phyloP scores from a whole-genome alignment of 495 filamentous ascomycete species.

The Aspergillus biplanus region DNA sequence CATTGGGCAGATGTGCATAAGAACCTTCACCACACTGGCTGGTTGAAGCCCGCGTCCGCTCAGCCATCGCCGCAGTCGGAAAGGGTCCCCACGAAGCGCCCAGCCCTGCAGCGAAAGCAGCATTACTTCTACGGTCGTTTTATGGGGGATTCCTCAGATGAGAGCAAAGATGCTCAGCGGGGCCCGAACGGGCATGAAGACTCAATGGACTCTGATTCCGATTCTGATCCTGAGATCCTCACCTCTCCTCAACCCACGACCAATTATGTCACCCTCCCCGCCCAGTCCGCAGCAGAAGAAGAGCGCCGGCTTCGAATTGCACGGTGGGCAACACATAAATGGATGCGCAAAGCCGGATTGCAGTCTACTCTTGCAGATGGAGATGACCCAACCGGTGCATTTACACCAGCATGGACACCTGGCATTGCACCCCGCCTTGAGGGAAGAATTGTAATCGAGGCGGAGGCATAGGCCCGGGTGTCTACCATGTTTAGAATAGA shows the following conservation, averaged over 20 bases:
- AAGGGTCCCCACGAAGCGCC: constrained; percentile 32
- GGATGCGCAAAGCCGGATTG: constrained; percentile 72
- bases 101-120: constrained; percentile 31
- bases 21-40: constrained; percentile 49
- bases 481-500: background rate
- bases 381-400: constrained; percentile 50
- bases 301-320: constrained; percentile 51
- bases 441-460: constrained; percentile 65
- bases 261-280: constrained; percentile 47
- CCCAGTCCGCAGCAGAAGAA: constrained; percentile 43
- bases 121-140: constrained; percentile 49
- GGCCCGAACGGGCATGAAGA: constrained; percentile 32
- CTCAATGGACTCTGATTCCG: constrained; percentile 50
- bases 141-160: constrained; percentile 31
- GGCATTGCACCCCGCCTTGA: constrained; percentile 77
- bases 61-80: constrained; percentile 31
- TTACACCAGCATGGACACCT: constrained; percentile 75
- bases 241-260: constrained; percentile 37
- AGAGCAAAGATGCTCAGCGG: background rate
- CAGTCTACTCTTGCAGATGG: constrained; percentile 37
- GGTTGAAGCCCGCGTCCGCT: constrained; percentile 40
- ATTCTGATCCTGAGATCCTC: constrained; percentile 47
- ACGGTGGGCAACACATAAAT: constrained; percentile 67
- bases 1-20: constrained; percentile 67
- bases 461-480: background rate